Evolutionary conservation across 2,329 filamentous ascomycete genomes (phyloP), one percentile per base, ranked within the genome.

Genomic region (Torrubiellomyces zombiae): DNA sequence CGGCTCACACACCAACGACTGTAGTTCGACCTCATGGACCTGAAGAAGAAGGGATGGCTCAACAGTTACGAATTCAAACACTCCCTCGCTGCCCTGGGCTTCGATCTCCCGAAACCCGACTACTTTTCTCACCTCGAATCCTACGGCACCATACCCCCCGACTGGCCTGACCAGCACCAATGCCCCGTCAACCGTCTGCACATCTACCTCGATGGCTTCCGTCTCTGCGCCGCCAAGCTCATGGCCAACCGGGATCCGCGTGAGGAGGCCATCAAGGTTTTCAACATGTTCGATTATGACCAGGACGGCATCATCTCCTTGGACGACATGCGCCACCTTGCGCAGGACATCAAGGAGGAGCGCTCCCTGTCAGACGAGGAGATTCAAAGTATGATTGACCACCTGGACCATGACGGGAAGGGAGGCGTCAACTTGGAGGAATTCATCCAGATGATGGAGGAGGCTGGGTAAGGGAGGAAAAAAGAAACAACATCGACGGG

Each of bases 31-130:
- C 73, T 95, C 36, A 95, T 98, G 63, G 89, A 95, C 50, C 77
- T 93, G 44, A 86, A 95, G 62, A 86, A 91, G 50, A 85, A 95
- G 56, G 69, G 75, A 23, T 74, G 79, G 51, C 81, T 98, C 45
- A 86, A 95, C 58, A 95, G 93, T 60, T 89, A 95, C 57, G 89
- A 98, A 56, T 80, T 95, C 48, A 86, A 89, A 53, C 89, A 95
- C 55, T 83, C 86, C 32, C 75, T 95, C 42, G 89, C 91, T 48
- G 89, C 89, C 4, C 72, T 98, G 2, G 89, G 89, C 35, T 95
- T 95, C 58, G 82, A 91, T 42, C 63, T 93, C 24, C 67, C 81
- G 30, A 93, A 93, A 50, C 61, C 72, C 33, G 82, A 92, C 39
- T 82, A 93, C 32, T 75, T 86, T 41, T 59, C 66, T 22, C 70